Conservation (phyloP, 1,139 yeast species). For the Sugiyamaella xylanicola region DNA sequence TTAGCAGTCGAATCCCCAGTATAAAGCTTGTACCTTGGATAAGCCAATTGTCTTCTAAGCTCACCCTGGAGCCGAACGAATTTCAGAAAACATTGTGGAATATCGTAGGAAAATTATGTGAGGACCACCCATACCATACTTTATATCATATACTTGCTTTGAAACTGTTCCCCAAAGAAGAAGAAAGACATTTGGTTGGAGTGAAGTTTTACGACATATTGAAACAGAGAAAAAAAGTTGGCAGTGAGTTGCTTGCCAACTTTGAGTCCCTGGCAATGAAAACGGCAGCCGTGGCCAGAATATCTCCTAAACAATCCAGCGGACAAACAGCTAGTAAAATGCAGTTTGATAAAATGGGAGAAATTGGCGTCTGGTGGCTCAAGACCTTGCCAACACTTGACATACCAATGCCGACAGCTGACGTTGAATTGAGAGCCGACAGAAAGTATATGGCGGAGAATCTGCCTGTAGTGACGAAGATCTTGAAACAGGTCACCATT, state of each 20-base stretch:
- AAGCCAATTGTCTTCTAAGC: conserved; percentile 77
- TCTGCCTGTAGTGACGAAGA: conserved; percentile 51
- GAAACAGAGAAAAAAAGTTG: conserved; percentile 6
- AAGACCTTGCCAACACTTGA: conserved; percentile 46
- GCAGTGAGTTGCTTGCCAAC: conserved; percentile 42
- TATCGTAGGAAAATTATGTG: conserved; percentile 55
- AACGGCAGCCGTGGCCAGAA: conserved; percentile 53
- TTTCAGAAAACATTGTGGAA: conserved; percentile 61
- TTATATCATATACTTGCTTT: conserved; percentile 61
- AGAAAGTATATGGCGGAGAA: conserved; percentile 47
- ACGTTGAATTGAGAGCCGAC: conserved; percentile 48
- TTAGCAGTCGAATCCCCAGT: conserved; percentile 54
- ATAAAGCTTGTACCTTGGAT: conserved; percentile 76
- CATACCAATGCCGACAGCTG: conserved; percentile 72
- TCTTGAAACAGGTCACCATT: conserved; percentile 53
- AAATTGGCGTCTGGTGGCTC: conserved; percentile 53
- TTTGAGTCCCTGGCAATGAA: conserved; percentile 55
- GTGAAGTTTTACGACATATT: conserved; percentile 22
- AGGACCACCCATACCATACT: conserved; percentile 75
- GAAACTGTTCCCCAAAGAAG: conserved; percentile 14
- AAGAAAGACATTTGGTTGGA: conserved; percentile 8
- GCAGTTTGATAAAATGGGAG: conserved; percentile 13
- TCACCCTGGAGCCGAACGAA: conserved; percentile 43
- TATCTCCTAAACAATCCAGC: background rate
- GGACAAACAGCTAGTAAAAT: conserved; percentile 7